Percentiles rank a stretch among this genome's conserved stretches.
Evolutionary conservation across 495 filamentous ascomycete species (phyloP).

Genomic region (Aspergillus sparsus): DNA sequence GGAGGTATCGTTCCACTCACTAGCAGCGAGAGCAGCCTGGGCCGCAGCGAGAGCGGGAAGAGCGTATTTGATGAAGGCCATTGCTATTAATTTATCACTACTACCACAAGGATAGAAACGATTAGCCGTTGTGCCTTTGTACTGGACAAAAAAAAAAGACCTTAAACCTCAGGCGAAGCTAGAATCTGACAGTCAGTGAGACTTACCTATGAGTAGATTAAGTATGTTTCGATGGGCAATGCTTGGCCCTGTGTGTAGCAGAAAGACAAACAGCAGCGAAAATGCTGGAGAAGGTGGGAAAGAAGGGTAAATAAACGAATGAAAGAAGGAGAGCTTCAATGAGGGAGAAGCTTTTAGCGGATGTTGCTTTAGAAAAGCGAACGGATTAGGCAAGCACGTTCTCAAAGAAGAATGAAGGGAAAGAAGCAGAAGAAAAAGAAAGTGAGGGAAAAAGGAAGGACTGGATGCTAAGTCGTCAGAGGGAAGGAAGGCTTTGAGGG

Average conservation of each 20-base stretch:
- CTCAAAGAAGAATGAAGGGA: slow-evolving; percentile 43
- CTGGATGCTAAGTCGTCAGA: slow-evolving; percentile 27
- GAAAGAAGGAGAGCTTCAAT: slow-evolving; percentile 41
- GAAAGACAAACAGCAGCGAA: slow-evolving; percentile 14
- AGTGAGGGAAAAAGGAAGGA: slow-evolving; percentile 29
- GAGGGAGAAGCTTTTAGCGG: slow-evolving; percentile 32
- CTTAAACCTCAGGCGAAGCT: background rate
- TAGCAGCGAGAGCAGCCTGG: slow-evolving; percentile 62
- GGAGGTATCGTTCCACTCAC: slow-evolving; percentile 20
- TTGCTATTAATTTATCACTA: slow-evolving; percentile 40
- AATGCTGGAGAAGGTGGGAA: slow-evolving; percentile 28
- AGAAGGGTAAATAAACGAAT: slow-evolving; percentile 46
- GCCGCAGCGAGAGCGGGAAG: slow-evolving; percentile 71
- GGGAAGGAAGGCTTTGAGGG: slow-evolving; percentile 30
- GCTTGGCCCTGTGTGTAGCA: slow-evolving; percentile 19
- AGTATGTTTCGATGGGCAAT: slow-evolving; percentile 16
- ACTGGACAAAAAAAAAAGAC: too few species aligned
- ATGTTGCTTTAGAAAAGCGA: slow-evolving; percentile 32
- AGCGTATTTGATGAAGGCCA: slow-evolving; percentile 75
- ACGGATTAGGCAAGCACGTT: slow-evolving; percentile 49
- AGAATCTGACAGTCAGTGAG: background rate
- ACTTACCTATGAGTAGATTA: slow-evolving; percentile 23
- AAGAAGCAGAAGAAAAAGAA: slow-evolving; percentile 36
- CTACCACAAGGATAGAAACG: background rate
- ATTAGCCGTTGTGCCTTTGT: background rate